Conservation (phyloP, 345 rosid species). For the Sonneratia alba region DNA sequence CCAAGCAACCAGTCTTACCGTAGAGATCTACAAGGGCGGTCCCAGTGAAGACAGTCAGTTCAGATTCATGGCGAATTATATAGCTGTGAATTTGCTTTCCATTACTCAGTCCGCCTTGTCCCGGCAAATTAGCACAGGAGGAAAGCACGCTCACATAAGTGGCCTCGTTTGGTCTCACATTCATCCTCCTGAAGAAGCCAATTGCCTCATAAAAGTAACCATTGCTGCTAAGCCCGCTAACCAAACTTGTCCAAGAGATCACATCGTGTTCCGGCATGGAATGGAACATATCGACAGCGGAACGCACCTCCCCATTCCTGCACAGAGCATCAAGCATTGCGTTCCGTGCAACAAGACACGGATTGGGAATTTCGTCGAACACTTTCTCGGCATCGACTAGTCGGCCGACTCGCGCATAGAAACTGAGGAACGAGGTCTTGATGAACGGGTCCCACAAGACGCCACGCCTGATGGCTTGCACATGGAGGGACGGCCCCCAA, state of each 20-base stretch:
- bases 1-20: slow-evolving; percentile 44
- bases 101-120: slow-evolving; percentile 22
- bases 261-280: slow-evolving; percentile 46
- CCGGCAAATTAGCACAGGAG: slow-evolving; percentile 49
- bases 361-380: slow-evolving; percentile 47
- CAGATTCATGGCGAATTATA: slow-evolving; percentile 26
- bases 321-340: slow-evolving; percentile 56
- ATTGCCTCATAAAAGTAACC: slow-evolving; percentile 35
- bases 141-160: slow-evolving; percentile 48
- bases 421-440: slow-evolving; percentile 37
- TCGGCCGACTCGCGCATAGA: slow-evolving; percentile 31
- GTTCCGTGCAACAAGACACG: slow-evolving; percentile 43
- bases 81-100: slow-evolving; percentile 69
- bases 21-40: slow-evolving; percentile 61
- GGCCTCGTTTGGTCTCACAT: slow-evolving; percentile 55
- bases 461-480: slow-evolving; percentile 43
- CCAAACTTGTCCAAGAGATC: slow-evolving; percentile 64
- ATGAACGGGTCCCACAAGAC: slow-evolving; percentile 40
- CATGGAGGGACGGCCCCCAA: slow-evolving; percentile 36
- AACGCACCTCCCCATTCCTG: slow-evolving; percentile 44
- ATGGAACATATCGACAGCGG: slow-evolving; percentile 36
- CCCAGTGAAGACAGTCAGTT: slow-evolving; percentile 27
- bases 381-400: slow-evolving; percentile 25
- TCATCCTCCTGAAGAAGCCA: slow-evolving; percentile 35
- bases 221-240: slow-evolving; percentile 46